phyloP scores from a whole-genome alignment of 257 asterid species.

The Mentha longifolia region DNA sequence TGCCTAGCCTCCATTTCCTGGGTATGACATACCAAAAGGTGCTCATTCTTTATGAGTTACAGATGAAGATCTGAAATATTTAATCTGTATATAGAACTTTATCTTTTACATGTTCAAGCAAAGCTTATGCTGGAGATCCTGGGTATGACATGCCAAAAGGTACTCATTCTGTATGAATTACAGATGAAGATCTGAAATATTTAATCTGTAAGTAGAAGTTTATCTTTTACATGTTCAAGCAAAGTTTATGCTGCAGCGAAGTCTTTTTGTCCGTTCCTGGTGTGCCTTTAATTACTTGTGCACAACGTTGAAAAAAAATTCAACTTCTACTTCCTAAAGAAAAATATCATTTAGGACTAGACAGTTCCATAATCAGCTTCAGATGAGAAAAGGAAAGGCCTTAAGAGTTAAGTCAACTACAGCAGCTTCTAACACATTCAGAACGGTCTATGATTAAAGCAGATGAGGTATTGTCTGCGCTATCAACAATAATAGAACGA shows the following conservation, averaged over 20 bases:
- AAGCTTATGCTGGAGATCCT: conserved; percentile 17
- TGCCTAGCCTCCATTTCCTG: conserved; percentile 96
- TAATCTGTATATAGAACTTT: neutral
- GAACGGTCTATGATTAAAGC: conserved; percentile 16
- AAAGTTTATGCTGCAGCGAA: conserved; percentile 22
- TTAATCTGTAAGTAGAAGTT: neutral
- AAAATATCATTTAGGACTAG: neutral
- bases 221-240: conserved; percentile 2
- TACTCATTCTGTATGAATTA: conserved; percentile 22
- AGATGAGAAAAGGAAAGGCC: conserved; percentile 5
- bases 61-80: conserved; percentile 12
- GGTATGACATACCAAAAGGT: conserved; percentile 32
- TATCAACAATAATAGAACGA: conserved; percentile 35
- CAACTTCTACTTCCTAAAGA: conserved; percentile 12
- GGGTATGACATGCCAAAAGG: conserved; percentile 28
- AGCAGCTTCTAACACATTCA: conserved; percentile 20
- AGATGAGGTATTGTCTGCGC: conserved; percentile 14
- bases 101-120: conserved; percentile 10
- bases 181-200: conserved; percentile 13
- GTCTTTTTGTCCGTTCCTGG: neutral
- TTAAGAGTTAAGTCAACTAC: conserved; percentile 15
- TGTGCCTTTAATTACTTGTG: conserved; percentile 9
- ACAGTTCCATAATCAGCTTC: conserved; percentile 6
- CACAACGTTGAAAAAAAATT: neutral
- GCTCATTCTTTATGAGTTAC: conserved; percentile 19